phyloP scores from a whole-genome alignment of 2,329 filamentous ascomycete species.

The Cladosporium sp. region DNA sequence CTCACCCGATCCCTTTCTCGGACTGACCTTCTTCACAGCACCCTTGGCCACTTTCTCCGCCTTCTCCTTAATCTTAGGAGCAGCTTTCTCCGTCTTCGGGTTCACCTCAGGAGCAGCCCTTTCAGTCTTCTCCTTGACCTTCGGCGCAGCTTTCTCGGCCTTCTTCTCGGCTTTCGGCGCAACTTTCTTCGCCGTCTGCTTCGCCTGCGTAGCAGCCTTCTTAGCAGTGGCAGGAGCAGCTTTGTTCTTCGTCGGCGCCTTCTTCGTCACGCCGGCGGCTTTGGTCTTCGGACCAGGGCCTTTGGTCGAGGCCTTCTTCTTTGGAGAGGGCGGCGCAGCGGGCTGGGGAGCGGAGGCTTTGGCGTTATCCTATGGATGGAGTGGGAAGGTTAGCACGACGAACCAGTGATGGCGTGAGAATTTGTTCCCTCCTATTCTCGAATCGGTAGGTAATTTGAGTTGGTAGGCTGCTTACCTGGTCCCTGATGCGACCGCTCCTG shows the following conservation, averaged over 20 bases:
- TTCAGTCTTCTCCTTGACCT: neutral
- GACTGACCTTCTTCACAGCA: slow-evolving; percentile 1
- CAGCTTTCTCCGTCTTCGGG: neutral
- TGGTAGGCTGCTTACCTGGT: neutral
- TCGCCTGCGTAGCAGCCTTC: no score
- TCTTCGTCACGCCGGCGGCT: slow-evolving; percentile 14
- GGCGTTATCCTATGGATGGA: neutral
- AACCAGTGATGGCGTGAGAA: neutral
- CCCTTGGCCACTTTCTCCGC: neutral
- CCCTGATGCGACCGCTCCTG: slow-evolving; percentile 1
- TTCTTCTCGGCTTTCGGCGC: neutral
- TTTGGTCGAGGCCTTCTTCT: slow-evolving; percentile 12
- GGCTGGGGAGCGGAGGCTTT: slow-evolving; percentile 14
- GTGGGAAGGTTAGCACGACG: neutral
- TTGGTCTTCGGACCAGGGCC: neutral
- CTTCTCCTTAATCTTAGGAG: neutral
- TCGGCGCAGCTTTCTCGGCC: slow-evolving; percentile 12
- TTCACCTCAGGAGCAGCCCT: neutral
- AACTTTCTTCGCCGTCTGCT: slow-evolving; percentile 3
- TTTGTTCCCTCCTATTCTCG: no score
- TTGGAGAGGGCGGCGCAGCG: slow-evolving; percentile 1
- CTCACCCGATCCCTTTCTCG: neutral
- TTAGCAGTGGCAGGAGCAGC: neutral
- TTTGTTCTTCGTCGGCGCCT: slow-evolving; percentile 12
- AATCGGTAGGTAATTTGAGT: neutral